Evolutionary conservation across 2,329 filamentous ascomycete species (phyloP).

Genomic region (Xylariomycetidae sp.): DNA sequence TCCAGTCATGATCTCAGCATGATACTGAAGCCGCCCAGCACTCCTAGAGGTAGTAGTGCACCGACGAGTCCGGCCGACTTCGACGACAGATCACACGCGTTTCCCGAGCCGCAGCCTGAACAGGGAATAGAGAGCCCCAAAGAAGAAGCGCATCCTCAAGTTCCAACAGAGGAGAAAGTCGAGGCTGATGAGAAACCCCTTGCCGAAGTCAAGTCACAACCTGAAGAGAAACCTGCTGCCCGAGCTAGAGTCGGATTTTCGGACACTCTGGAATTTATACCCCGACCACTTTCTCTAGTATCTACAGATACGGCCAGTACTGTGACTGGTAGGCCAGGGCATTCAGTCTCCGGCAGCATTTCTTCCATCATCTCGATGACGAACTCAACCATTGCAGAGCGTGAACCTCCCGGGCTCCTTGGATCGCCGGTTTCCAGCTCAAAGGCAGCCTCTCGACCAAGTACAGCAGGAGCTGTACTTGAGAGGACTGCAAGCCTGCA

Average conservation of each 20-base stretch:
- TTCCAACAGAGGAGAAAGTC: slow-evolving; percentile 8
- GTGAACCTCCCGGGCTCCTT: slow-evolving; percentile 32
- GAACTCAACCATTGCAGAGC: slow-evolving; percentile 37
- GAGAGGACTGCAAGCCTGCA: slow-evolving; percentile 42
- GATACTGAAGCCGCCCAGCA: slow-evolving; percentile 57
- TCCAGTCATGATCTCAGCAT: slow-evolving; percentile 76
- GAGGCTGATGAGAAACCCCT: slow-evolving; percentile 23
- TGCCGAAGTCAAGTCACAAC: slow-evolving; percentile 20
- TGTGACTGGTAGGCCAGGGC: slow-evolving; percentile 61
- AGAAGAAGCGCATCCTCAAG: slow-evolving; percentile 11
- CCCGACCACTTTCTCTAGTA: slow-evolving; percentile 74
- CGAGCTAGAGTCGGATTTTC: slow-evolving; percentile 76
- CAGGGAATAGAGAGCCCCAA: slow-evolving; percentile 8
- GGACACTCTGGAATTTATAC: slow-evolving; percentile 78
- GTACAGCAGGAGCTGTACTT: slow-evolving; percentile 67
- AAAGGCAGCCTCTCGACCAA: slow-evolving; percentile 53
- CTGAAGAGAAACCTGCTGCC: slow-evolving; percentile 29
- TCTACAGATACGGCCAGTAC: slow-evolving; percentile 83
- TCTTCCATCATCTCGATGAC: slow-evolving; percentile 68
- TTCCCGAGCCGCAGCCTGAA: slow-evolving; percentile 10
- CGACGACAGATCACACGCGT: slow-evolving; percentile 27
- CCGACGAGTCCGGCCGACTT: slow-evolving; percentile 56
- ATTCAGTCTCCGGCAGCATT: slow-evolving; percentile 74
- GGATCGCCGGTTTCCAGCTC: slow-evolving; percentile 37
- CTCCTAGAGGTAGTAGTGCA: slow-evolving; percentile 56